phyloP scores from a whole-genome alignment of 495 filamentous ascomycete species.

The Evernia prunastri region DNA sequence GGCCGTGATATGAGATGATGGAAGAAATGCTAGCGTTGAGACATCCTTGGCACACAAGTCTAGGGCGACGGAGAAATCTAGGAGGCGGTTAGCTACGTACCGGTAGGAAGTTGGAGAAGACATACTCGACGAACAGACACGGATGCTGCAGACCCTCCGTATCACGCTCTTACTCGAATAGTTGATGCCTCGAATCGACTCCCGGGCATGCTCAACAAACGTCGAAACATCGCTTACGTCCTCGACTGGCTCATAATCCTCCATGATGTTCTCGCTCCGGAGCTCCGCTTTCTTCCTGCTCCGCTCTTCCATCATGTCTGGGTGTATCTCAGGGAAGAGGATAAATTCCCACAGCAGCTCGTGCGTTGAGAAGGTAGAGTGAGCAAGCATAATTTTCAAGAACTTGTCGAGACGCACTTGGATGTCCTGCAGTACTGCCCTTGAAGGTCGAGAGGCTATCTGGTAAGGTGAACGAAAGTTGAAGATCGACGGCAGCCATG shows the following conservation, averaged over 20 bases:
- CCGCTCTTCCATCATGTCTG: slow-evolving; percentile 81
- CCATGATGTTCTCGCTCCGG: slow-evolving; percentile 72
- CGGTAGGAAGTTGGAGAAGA: not conserved
- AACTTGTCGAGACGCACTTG: slow-evolving; percentile 84
- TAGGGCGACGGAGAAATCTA: slow-evolving; percentile 32
- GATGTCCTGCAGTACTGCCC: slow-evolving; percentile 77
- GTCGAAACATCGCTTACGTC: slow-evolving; percentile 89
- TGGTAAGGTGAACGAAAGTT: slow-evolving; percentile 84
- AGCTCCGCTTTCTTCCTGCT: slow-evolving; percentile 79
- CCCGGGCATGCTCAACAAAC: slow-evolving; percentile 81
- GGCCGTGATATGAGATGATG: slow-evolving; percentile 58
- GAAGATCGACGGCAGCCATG: slow-evolving; percentile 78
- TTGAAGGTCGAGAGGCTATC: slow-evolving; percentile 83
- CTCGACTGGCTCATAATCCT: slow-evolving; percentile 78
- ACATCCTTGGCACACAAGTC: slow-evolving; percentile 39
- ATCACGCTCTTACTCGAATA: slow-evolving; percentile 73
- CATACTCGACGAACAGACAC: slow-evolving; percentile 51
- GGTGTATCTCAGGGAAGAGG: slow-evolving; percentile 87
- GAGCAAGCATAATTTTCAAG: slow-evolving; percentile 73
- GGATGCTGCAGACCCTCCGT: slow-evolving; percentile 56
- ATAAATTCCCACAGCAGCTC: slow-evolving; percentile 99
- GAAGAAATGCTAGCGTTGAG: slow-evolving; percentile 59
- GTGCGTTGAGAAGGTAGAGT: slow-evolving; percentile 92
- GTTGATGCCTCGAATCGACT: slow-evolving; percentile 78
- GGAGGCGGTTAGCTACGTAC: not conserved